Base-by-base conservation (phyloP, 805 yeast species). In the Metschnikowia koreensis region DNA sequence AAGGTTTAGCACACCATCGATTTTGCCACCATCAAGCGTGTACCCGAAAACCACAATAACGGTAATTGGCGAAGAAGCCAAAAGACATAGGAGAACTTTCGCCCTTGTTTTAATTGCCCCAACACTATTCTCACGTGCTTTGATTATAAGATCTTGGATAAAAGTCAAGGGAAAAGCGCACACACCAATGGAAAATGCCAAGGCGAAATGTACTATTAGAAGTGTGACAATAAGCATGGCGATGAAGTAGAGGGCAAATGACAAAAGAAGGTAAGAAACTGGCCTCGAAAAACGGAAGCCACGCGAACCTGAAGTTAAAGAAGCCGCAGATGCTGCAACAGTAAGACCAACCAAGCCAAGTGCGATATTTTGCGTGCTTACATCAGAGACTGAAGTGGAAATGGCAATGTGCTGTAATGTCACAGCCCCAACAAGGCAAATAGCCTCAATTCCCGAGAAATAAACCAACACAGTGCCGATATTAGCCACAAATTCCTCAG, bases 171-270 rank as follows among this genome's bases (percentile, higher is more conserved):
- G 96, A n/a, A 83, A 70, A 1, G 88, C 81, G n/a, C 81, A 64
- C 0, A 89, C 48, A 0, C 96, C 93, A 51, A 92, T 73, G 6
- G 77, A 62, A 46, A 89, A 76, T 0, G 97, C 89, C 54, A 94
- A 75, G 1, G 97, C 78, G 65, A 92, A 94, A 69, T 94, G 91
- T 26, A 93, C 77, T 55, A 91, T 90, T 48, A 93, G 71, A 40
- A 91, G 70, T 0, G 96, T 82, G 8, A 89, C 81, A 40, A 91
- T 75, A 33, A 84, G 75, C 63, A 90, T 76, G 33, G 96, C 84
- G 47, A 87, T 82, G 56, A 64, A 66, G 53, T 73, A 73, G 45
- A 74, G 81, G 36, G 87, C 73, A 37, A 87, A 73, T 2, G 88
- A 75, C 28, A 73, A 59, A 29, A 65, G 44, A 41, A 68, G 53